A percentile compares a stretch with the other conserved stretches of the same genome.
Conservation (phyloP, 1,284 basidiomycete genomes). For the Ceratobasidium sp. region DNA sequence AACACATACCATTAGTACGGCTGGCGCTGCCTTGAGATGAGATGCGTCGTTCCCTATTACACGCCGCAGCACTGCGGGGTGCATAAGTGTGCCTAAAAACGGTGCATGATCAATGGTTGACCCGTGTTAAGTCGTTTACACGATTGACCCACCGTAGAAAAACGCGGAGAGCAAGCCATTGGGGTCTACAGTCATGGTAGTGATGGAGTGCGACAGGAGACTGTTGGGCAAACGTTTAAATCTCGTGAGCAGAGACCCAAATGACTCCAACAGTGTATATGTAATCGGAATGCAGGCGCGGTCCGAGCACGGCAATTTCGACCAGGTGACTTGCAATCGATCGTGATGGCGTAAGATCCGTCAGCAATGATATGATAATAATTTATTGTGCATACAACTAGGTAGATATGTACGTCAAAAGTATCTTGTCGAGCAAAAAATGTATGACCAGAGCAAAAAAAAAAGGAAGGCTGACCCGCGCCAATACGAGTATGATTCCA, state of each 20-base stretch:
- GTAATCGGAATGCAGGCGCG: no score
- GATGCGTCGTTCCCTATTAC: slow-evolving; percentile 67
- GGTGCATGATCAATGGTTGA: background rate
- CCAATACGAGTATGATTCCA: background rate
- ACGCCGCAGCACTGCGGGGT: slow-evolving; percentile 68
- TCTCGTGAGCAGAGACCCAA: background rate
- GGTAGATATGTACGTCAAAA: background rate
- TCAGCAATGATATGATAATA: slow-evolving; percentile 8
- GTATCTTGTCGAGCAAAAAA: background rate
- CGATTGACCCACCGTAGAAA: slow-evolving; percentile 18
- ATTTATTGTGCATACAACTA: slow-evolving; percentile 2
- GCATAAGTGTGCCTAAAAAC: slow-evolving; percentile 69
- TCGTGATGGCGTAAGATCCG: background rate
- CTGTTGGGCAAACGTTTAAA: background rate
- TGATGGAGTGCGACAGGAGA: background rate
- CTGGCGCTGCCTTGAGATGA: slow-evolving; percentile 64
- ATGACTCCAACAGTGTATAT: background rate
- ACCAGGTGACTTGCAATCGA: no score
- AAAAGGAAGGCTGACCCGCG: background rate
- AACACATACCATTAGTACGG: slow-evolving; percentile 55
- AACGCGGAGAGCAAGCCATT: slow-evolving; percentile 17
- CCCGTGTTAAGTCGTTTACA: background rate
- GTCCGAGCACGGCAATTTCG: no score
- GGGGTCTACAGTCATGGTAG: background rate
- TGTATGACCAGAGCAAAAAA: background rate